phyloP scores from a whole-genome alignment of 148 eudicot species.

The Dianthus caryophyllus region DNA sequence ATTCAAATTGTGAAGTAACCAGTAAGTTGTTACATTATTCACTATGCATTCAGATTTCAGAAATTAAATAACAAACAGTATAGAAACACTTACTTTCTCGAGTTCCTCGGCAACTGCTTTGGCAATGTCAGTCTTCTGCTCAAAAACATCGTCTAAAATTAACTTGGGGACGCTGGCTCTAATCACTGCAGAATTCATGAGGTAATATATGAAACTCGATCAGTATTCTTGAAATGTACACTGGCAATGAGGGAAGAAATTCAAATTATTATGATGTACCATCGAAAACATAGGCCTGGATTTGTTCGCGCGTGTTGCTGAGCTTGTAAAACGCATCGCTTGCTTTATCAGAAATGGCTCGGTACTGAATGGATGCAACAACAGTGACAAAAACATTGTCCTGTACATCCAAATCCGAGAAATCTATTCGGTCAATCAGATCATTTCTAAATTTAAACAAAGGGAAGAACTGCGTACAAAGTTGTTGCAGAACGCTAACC shows the following conservation, averaged over 20 bases:
- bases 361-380: slow-evolving; percentile 50
- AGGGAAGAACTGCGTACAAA: no score
- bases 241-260: neutral
- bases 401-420: slow-evolving; percentile 14
- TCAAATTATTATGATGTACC: slow-evolving; percentile 23
- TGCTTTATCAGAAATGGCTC: slow-evolving; percentile 43
- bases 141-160: slow-evolving; percentile 35
- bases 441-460: neutral
- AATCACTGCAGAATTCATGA: slow-evolving; percentile 26
- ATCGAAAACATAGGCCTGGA: slow-evolving; percentile 55
- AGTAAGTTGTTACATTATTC: neutral
- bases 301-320: slow-evolving; percentile 43
- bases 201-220: neutral
- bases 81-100: slow-evolving; percentile 27
- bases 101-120: slow-evolving; percentile 36
- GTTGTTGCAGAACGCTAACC: no score
- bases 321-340: slow-evolving; percentile 54
- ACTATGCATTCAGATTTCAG: neutral
- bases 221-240: neutral
- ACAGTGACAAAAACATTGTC: slow-evolving; percentile 57
- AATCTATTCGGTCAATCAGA: slow-evolving; percentile 2
- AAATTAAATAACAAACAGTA: no score
- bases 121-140: slow-evolving; percentile 40
- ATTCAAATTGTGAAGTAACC: neutral
- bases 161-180: slow-evolving; percentile 38